Evolutionary conservation across 257 asterid genomes (phyloP), one percentile per base, ranked within the genome.

Genomic region (Ophiorrhiza pumila): DNA sequence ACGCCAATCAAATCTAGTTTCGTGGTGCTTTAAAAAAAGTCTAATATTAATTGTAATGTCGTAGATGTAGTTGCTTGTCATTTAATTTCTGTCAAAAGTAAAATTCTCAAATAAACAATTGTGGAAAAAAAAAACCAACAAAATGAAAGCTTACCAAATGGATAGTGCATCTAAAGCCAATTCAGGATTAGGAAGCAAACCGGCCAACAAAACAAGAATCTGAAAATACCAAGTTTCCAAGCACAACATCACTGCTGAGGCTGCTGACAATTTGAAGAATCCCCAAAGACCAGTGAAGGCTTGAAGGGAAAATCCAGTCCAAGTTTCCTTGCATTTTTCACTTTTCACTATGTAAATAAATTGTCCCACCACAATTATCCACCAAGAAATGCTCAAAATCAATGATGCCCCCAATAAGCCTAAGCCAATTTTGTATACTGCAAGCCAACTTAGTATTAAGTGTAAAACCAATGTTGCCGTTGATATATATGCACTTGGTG

Each of bases 161-260:
- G 85, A 76, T 17, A 81, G 77, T 0, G 85, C 79, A 71, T 81
- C 82, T 47, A 81, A 68, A 17, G 80, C 77, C 61, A 81, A 46
- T 42, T 81, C 82, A 13, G 82, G 85, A 71, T 77, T 71, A 18
- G 74, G 80, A 45, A 81, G 78, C 75, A 78, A 35, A 5, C 85
- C 85, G 59, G 80, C 82, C 39, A 78, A 66, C 69, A 81, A 52
- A 66, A 81, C 79, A 13, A 81, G 74, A 25, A 81, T 61, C 71
- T 81, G 85, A 64, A 74, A 74, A 22, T 81, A 78, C 85, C 82
- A 81, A 20, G 73, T 67, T 35, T 81, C 82, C 73, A 81, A 71
- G 17, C 82, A 81, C 50, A 78, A 63, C 82, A 81, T 81, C 25
- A 81, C 80, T 0, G 85, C 85, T 2, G 80, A 78, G 9, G 85